These are phyloP conservation scores for Tuber brumale DNA, from an alignment of 495 filamentous ascomycete genomes.

Conservation along the genomic window DNA sequence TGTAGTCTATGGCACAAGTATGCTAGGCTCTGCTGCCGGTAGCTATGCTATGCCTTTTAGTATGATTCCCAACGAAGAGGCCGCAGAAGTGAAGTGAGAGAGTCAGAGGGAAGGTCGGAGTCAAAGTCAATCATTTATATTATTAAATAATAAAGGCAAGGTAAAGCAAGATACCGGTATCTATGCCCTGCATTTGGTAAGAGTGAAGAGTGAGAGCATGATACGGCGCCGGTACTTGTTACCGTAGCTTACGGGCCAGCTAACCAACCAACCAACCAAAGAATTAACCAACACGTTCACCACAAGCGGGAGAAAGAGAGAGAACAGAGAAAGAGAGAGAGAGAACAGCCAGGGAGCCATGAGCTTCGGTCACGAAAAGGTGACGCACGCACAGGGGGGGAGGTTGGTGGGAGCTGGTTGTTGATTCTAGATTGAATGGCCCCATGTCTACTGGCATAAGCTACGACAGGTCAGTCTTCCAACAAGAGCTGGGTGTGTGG, in stretches of 20 bases:
- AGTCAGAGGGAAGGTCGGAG: background rate
- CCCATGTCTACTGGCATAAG: background rate
- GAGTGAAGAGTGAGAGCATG: background rate
- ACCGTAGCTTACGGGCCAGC: background rate
- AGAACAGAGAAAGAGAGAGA: background rate
- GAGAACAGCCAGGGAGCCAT: background rate
- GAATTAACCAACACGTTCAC: background rate
- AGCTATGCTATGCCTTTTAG: background rate
- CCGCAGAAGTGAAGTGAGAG: background rate
- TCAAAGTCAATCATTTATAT: background rate
- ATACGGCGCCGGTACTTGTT: too few relatives aligned
- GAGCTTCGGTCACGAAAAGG: background rate
- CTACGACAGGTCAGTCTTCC: background rate
- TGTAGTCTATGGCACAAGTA: background rate
- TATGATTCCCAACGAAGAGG: background rate
- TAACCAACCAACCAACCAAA: background rate
- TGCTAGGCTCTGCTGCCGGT: background rate
- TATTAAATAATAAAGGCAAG: too few relatives aligned
- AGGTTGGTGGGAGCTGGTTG: background rate
- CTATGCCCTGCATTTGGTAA: background rate
- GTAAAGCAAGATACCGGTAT: background rate
- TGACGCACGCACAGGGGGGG: background rate
- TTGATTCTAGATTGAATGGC: background rate
- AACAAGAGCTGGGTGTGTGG: background rate
- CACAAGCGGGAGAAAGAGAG: background rate